A percentile compares a stretch with the other conserved stretches of the same genome.
Conservation (phyloP, 768 basidiomycete genomes). For the Suillus fuscotomentosus region DNA sequence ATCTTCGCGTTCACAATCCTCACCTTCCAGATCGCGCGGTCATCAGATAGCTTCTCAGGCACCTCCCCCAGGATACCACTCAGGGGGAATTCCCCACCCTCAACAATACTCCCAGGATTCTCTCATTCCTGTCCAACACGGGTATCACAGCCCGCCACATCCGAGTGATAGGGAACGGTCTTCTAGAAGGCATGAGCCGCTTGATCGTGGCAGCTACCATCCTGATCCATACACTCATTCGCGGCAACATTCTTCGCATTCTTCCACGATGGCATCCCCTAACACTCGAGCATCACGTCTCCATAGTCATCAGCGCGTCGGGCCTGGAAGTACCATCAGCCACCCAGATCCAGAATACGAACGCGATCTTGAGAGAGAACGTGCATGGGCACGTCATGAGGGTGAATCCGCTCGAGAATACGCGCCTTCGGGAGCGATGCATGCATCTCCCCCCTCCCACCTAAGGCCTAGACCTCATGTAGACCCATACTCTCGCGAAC, state of each 20-base stretch:
- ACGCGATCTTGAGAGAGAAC: constrained; percentile 51
- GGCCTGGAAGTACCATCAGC: constrained; percentile 58
- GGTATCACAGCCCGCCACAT: constrained; percentile 48
- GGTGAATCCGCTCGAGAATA: constrained; percentile 35
- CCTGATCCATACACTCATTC: constrained; percentile 32
- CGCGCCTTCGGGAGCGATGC: constrained; percentile 24
- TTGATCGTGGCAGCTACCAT: constrained; percentile 38
- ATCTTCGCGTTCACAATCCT: constrained; percentile 48
- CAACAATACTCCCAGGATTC: constrained; percentile 49
- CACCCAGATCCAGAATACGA: constrained; percentile 33
- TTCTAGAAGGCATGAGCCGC: constrained; percentile 47
- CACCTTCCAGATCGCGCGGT: constrained; percentile 47
- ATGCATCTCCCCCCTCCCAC: constrained; percentile 43
- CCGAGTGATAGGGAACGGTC: constrained; percentile 41
- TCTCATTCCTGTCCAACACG: constrained; percentile 42
- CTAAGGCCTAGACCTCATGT: constrained; percentile 36
- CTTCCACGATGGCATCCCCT: constrained; percentile 33
- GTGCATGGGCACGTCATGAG: constrained; percentile 37
- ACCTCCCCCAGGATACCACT: constrained; percentile 30
- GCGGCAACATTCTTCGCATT: constrained; percentile 31
- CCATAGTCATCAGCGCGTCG: constrained; percentile 68
- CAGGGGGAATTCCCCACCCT: constrained; percentile 38
- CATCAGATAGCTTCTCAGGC: constrained; percentile 39
- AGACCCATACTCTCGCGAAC: constrained; percentile 31
- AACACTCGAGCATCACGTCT: constrained; percentile 38